These are phyloP conservation scores for Solanum corneliomulleri DNA, from an alignment of 257 asterid species.

Conservation along the genomic window DNA sequence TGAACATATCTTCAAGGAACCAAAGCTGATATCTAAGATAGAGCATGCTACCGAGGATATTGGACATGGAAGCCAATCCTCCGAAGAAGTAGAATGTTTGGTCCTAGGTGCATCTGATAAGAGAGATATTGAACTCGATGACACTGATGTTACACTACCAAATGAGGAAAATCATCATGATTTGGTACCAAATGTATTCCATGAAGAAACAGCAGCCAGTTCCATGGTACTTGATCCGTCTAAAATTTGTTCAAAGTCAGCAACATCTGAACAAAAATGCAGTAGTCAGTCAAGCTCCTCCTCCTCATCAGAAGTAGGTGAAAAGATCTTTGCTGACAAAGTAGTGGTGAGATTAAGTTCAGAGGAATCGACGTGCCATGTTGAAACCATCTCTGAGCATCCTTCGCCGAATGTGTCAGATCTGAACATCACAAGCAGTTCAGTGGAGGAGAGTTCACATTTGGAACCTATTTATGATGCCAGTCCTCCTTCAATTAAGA, in stretches of 20 bases:
- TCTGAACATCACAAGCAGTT: conserved; percentile 9
- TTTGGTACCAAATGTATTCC: background rate
- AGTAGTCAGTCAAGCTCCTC: conserved; percentile 47
- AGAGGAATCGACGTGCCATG: conserved; percentile 12
- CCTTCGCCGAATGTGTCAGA: conserved; percentile 20
- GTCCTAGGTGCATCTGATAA: conserved; percentile 22
- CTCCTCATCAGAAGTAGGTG: conserved; percentile 47
- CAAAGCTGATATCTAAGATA: conserved; percentile 15
- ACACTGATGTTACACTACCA: conserved; percentile 4
- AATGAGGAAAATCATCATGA: background rate
- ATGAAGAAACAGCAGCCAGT: background rate
- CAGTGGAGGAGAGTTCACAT: conserved; percentile 1
- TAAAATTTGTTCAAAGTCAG: conserved; percentile 4
- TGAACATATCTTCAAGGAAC: conserved; percentile 17
- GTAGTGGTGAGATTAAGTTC: conserved; percentile 23
- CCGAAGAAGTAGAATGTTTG: conserved; percentile 34
- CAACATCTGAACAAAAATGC: conserved; percentile 6
- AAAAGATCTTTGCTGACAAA: conserved; percentile 11
- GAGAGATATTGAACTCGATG: conserved; percentile 10
- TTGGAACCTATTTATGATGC: conserved; percentile 5
- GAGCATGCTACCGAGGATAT: conserved; percentile 40
- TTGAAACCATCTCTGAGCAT: conserved; percentile 17
- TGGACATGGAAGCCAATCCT: conserved; percentile 65
- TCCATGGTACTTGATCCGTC: background rate
- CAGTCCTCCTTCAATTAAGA: conserved; percentile 1